These are phyloP conservation scores for Malassezia slooffiae DNA, from an alignment of 1,284 basidiomycete genomes.

Conservation along the genomic window DNA sequence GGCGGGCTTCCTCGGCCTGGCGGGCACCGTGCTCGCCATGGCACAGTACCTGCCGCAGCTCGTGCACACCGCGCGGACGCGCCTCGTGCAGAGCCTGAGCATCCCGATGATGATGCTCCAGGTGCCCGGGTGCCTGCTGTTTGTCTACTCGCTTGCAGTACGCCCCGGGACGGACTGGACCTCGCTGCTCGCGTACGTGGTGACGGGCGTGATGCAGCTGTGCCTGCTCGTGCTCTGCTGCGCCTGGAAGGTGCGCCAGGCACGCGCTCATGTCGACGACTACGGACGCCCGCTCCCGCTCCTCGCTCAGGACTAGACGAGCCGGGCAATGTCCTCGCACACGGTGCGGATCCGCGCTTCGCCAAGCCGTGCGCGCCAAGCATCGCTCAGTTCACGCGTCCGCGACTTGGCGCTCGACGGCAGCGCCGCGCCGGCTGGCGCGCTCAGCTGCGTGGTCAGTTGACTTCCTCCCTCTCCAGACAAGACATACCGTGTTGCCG, in stretches of 20 bases:
- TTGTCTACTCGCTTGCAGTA: constrained; percentile 59
- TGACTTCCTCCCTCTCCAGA: too few species aligned
- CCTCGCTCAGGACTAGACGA: not conserved
- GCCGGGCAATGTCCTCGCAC: constrained; percentile 4
- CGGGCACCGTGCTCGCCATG: constrained; percentile 64
- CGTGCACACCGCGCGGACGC: constrained; percentile 62
- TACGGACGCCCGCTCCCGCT: constrained; percentile 63
- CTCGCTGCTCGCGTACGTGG: constrained; percentile 55
- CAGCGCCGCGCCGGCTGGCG: not conserved
- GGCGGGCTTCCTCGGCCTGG: constrained; percentile 78
- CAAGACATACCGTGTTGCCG: constrained; percentile 64
- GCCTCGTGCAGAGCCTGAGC: constrained; percentile 78
- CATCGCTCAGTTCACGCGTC: not conserved
- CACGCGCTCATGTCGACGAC: constrained; percentile 71
- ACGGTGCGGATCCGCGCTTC: constrained; percentile 5
- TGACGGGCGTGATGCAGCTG: constrained; percentile 76
- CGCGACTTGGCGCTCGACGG: not conserved
- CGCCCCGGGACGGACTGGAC: constrained; percentile 37
- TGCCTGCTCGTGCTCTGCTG: constrained; percentile 56
- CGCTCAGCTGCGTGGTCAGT: constrained; percentile 2
- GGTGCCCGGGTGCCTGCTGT: constrained; percentile 76
- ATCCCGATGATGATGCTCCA: constrained; percentile 92
- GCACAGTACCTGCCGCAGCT: constrained; percentile 84
- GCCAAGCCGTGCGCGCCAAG: not conserved
- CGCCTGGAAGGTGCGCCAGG: constrained; percentile 52